phyloP scores from a whole-genome alignment of 139 green algal species.

The Micractinium conductrix region DNA sequence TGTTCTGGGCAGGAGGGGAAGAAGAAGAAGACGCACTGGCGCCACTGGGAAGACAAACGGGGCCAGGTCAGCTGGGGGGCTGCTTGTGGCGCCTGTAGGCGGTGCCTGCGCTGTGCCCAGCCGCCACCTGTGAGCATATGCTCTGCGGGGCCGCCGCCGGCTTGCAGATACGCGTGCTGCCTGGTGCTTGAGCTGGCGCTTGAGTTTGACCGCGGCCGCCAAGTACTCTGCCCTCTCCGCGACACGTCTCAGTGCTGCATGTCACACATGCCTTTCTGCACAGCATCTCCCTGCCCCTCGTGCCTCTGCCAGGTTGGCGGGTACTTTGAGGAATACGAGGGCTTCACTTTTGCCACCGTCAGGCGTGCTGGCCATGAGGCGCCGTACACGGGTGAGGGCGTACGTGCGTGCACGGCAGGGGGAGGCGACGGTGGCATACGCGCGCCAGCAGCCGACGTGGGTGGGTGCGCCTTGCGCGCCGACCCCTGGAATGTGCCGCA shows the following conservation, averaged over 20 bases:
- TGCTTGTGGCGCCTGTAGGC: background rate
- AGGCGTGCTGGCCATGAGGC: background rate
- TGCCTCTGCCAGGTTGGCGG: background rate
- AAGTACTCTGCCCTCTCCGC: background rate
- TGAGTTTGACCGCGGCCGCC: background rate
- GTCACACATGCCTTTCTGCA: background rate
- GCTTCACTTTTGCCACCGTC: slow-evolving; percentile 12
- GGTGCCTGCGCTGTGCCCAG: no score
- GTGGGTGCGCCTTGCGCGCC: no score
- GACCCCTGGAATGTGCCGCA: no score
- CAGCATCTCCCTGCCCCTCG: background rate
- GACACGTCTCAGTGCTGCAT: background rate
- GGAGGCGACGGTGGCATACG: no score
- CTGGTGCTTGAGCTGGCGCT: no score
- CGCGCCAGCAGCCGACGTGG: no score
- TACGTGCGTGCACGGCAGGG: no score
- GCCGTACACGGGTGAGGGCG: slow-evolving; percentile 2
- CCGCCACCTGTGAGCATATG: no score
- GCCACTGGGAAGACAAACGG: background rate
- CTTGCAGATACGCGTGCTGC: no score
- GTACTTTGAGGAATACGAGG: slow-evolving; percentile 17
- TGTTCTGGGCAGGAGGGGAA: background rate
- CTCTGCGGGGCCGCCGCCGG: no score
- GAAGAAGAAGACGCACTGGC: slow-evolving; percentile 16
- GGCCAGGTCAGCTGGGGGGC: background rate